phyloP scores from a whole-genome alignment of 768 basidiomycete genomes.

The Mycena chlorophos region DNA sequence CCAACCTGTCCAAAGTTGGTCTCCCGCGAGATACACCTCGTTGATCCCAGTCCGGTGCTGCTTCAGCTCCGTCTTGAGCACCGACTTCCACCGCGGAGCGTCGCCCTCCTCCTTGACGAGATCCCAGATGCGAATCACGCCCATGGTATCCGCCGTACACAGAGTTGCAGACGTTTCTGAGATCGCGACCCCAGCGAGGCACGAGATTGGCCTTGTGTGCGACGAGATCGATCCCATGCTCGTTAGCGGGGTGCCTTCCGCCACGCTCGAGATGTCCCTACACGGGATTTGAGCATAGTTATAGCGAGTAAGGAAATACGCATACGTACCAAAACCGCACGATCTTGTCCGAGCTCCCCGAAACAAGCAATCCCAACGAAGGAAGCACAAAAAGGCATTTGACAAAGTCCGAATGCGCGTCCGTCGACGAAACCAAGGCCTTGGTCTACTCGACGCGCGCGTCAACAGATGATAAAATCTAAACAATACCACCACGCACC shows the following conservation, averaged over 20 bases:
- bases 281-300: constrained; percentile 1
- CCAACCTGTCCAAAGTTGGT: constrained; percentile 87
- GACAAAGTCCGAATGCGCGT: constrained; percentile 88
- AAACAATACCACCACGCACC: constrained; percentile 43
- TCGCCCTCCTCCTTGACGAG: constrained; percentile 46
- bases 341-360: constrained; percentile 88
- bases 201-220: constrained; percentile 88
- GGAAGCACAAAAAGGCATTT: constrained; percentile 80
- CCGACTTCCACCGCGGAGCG: constrained; percentile 50
- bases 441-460: constrained; percentile 53
- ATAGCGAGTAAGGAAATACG: not conserved
- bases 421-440: constrained; percentile 64
- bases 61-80: constrained; percentile 53
- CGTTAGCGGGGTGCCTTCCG: constrained; percentile 41
- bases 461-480: constrained; percentile 2
- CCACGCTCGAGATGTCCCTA: constrained; percentile 65
- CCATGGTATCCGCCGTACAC: constrained; percentile 92
- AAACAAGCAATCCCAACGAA: constrained; percentile 65
- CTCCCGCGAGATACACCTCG: constrained; percentile 64
- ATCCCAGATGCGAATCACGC: constrained; percentile 80
- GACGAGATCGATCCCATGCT: constrained; percentile 72
- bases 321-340: constrained; percentile 79
- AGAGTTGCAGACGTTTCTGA: constrained; percentile 53
- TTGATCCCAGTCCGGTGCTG: constrained; percentile 85
- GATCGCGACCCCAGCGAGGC: constrained; percentile 55